A percentile compares a stretch with the other conserved stretches of the same genome.
Conservation (phyloP, 495 filamentous ascomycete genomes). For the Aspergillus nidulans region DNA sequence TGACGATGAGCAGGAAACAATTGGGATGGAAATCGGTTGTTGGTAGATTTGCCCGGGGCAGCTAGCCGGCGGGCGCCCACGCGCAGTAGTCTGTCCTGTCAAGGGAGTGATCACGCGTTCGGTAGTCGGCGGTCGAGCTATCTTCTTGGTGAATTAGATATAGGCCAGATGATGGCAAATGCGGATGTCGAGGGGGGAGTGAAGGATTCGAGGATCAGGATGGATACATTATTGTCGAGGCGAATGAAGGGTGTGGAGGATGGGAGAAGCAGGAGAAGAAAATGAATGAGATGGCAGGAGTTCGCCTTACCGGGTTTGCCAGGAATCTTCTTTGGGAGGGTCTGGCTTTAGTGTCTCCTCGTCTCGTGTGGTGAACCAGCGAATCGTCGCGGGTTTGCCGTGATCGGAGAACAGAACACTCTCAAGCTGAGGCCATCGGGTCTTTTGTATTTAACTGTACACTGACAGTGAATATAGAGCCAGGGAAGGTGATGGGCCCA, state of each 20-base stretch:
- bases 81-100: slow-evolving; percentile 15
- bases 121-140: slow-evolving; percentile 13
- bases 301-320: slow-evolving; percentile 19
- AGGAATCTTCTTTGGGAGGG: slow-evolving; percentile 19
- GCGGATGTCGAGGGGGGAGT: slow-evolving; percentile 16
- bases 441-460: not conserved
- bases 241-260: slow-evolving; percentile 13
- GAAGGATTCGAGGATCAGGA: slow-evolving; percentile 21
- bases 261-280: slow-evolving; percentile 9
- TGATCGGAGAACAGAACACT: slow-evolving; percentile 4
- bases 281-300: slow-evolving; percentile 11
- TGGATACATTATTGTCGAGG: slow-evolving; percentile 29
- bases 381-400: slow-evolving; percentile 18
- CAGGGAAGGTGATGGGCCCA: not conserved
- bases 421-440: slow-evolving; percentile 7
- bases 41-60: slow-evolving; percentile 7
- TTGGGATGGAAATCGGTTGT: slow-evolving; percentile 11
- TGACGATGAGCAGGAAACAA: slow-evolving; percentile 4
- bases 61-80: slow-evolving; percentile 15
- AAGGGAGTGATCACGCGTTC: slow-evolving; percentile 22
- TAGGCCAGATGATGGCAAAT: slow-evolving; percentile 5
- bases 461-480: slow-evolving; percentile 4
- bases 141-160: slow-evolving; percentile 15
- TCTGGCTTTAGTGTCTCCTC: slow-evolving; percentile 12
- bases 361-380: slow-evolving; percentile 18